Conservation (phyloP, 31 red algal species). For the Odonthalia washingtoniensis region DNA sequence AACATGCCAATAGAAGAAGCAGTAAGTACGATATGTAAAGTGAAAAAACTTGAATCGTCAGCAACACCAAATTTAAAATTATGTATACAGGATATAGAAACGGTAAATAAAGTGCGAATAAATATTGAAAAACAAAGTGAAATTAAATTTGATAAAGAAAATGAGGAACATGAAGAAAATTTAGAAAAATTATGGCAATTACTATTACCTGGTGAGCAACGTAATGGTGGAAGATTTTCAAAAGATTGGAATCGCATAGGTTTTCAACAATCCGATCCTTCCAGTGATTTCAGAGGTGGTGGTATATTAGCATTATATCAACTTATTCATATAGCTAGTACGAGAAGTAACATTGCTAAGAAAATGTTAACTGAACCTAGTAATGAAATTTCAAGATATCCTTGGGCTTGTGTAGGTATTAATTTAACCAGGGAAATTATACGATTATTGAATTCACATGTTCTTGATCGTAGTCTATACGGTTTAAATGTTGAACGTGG, state of each 20-base stretch:
- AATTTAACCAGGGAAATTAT: conserved; percentile 71
- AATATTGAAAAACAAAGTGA: not conserved
- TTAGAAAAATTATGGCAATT: conserved; percentile 62
- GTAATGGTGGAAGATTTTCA: conserved; percentile 51
- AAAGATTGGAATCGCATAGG: conserved; percentile 84
- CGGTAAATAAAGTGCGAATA: conserved; percentile 41
- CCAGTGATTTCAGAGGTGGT: conserved; percentile 90
- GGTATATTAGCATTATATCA: conserved; percentile 82
- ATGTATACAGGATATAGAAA: conserved; percentile 46
- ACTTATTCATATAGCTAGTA: conserved; percentile 63
- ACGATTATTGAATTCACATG: conserved; percentile 37
- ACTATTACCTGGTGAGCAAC: conserved; percentile 40
- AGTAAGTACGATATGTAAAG: conserved; percentile 21
- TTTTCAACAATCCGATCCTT: conserved; percentile 94
- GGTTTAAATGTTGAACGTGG: conserved; percentile 45
- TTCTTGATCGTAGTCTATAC: conserved; percentile 47
- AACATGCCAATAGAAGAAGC: conserved; percentile 38
- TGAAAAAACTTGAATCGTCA: conserved; percentile 37
- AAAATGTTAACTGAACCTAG: conserved; percentile 74
- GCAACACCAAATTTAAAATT: conserved; percentile 32
- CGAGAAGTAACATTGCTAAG: conserved; percentile 48
- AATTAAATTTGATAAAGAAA: conserved; percentile 17
- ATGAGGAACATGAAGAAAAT: conserved; percentile 45
- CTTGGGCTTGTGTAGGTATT: conserved; percentile 88
- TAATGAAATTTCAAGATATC: conserved; percentile 58